Base-by-base conservation (phyloP, 345 rosid species). In the Capsella bursapastoris region DNA sequence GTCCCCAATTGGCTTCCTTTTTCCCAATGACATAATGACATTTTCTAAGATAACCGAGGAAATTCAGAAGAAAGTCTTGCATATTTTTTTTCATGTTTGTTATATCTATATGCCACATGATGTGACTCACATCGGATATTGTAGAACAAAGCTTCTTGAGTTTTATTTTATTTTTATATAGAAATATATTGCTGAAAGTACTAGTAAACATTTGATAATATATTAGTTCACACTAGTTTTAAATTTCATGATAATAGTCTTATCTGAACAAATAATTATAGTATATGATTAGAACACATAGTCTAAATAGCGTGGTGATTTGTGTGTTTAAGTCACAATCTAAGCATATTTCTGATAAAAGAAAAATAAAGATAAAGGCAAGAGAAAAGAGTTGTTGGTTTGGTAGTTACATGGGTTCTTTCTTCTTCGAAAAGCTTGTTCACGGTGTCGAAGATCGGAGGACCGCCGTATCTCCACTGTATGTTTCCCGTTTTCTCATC, bases 351-450 rank as follows among this genome's bases (percentile, higher is more conserved):
- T 13, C 22, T 50, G 55, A 8, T 18, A 50, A 50, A 22, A 34
- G 37, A 6, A 5, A 50, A 18, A 50, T 4, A 56, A 34, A 18
- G 27, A 35, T 4, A 16, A 22, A 22, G 13, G 56, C 4, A 48
- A 50, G 53, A 71, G 62, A 12, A 59, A 7, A 38, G 59, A 18
- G 57, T 47, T 56, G 18, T 22, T 22, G 32, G 35, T 32, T 48
- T 63, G 18, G 18, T 29, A 22, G 0, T 71, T 78, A 84, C 89
- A 84, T 82, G 80, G n/a, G 88, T 89, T 75, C 90, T 77, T 78
- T 85, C 95, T 75, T 84, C 78, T 73, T 89, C 95, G 37, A 86
- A 86, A 71, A 89, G 97, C 57, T 70, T 81, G 71, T 91, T 91
- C 2, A 85, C 89, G 12, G 50, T 50, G 38, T 86, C 87, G 37